A percentile compares a stretch with the other conserved stretches of the same genome.
These are phyloP conservation scores for Neurospora africana DNA, from an alignment of 495 filamentous ascomycete species.

Conservation along the genomic window DNA sequence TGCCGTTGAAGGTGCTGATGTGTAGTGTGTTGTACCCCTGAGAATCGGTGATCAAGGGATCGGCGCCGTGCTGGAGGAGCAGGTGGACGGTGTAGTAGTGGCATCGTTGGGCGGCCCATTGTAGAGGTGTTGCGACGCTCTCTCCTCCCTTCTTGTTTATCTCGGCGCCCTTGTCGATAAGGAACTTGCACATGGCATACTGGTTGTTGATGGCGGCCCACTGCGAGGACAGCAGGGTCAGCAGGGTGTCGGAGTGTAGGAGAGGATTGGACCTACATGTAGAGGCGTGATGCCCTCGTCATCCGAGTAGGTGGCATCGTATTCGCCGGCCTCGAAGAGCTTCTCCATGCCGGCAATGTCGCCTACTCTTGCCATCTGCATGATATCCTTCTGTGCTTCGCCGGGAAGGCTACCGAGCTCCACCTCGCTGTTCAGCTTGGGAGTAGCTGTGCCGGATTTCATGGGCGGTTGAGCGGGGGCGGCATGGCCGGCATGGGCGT, in stretches of 20 bases:
- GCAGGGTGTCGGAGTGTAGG: background rate
- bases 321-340: constrained; percentile 73
- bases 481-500: constrained; percentile 13
- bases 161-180: constrained; percentile 79
- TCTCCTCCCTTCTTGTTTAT: constrained; percentile 94
- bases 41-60: constrained; percentile 76
- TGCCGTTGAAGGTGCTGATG: constrained; percentile 92
- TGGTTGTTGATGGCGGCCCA: constrained; percentile 99
- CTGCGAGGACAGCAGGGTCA: constrained; percentile 38
- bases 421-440: constrained; percentile 53
- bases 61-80: constrained; percentile 76
- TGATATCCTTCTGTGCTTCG: constrained; percentile 66
- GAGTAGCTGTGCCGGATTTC: constrained; percentile 47
- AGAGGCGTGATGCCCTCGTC: constrained; percentile 89
- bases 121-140: constrained; percentile 80
- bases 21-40: constrained; percentile 97
- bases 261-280: constrained; percentile 53
- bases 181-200: constrained; percentile 89
- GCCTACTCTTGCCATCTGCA: constrained; percentile 86
- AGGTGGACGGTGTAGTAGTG: constrained; percentile 72
- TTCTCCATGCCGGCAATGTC: constrained; percentile 80
- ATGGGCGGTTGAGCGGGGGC: constrained; percentile 39
- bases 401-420: constrained; percentile 58
- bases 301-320: constrained; percentile 69
- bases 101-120: constrained; percentile 94